A percentile compares a stretch with the other conserved stretches of the same genome.
These are phyloP conservation scores for Cicer arietinum DNA, from an alignment of 306 rosid species.

Conservation along the genomic window DNA sequence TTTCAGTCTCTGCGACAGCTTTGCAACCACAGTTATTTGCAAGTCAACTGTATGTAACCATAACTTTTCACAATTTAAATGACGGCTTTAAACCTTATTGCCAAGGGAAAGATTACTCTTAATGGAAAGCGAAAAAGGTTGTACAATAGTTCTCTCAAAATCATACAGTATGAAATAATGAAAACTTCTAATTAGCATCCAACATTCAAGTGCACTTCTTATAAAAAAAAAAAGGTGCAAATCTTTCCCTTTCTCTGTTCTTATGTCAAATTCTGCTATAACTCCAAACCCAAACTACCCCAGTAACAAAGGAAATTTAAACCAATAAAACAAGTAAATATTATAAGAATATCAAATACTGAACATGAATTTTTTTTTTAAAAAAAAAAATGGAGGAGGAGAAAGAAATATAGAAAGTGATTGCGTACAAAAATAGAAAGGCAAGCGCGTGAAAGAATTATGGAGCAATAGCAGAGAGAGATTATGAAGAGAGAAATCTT, in stretches of 20 bases:
- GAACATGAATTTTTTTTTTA: background rate
- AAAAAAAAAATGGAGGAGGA: background rate
- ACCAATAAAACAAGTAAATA: slow-evolving; percentile 6
- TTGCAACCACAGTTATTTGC: background rate
- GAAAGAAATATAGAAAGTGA: background rate
- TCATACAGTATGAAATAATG: background rate
- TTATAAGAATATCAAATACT: background rate
- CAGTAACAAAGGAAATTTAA: background rate
- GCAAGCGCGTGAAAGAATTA: background rate
- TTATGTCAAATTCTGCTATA: background rate
- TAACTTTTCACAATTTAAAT: background rate
- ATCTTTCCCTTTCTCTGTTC: background rate
- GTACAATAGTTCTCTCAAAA: slow-evolving; percentile 26
- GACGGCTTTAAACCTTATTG: background rate
- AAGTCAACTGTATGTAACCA: background rate
- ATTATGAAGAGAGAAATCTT: slow-evolving; percentile 3
- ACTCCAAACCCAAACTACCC: background rate
- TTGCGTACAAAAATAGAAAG: background rate
- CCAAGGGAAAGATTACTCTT: background rate
- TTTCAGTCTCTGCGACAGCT: background rate
- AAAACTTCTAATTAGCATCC: background rate
- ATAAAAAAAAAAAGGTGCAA: too few species aligned
- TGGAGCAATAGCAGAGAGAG: background rate
- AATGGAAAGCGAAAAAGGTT: background rate
- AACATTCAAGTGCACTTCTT: background rate